phyloP scores from a whole-genome alignment of 805 yeast species.

The Candida maris region DNA sequence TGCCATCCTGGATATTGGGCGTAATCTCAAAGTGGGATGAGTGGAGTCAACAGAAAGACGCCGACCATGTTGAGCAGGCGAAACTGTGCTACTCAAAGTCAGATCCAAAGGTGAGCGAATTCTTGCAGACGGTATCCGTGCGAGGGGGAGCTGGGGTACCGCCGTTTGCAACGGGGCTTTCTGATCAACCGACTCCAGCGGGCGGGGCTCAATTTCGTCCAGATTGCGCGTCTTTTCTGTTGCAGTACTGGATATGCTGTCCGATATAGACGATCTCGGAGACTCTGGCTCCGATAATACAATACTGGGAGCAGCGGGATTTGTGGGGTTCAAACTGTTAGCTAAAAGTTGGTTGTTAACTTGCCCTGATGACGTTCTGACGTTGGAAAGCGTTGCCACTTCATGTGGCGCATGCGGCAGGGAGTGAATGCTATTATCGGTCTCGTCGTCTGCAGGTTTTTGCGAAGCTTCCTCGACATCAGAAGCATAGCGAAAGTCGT shows the following conservation, averaged over 20 bases:
- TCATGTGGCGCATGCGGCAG: too few species aligned
- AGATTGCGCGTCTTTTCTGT: neutral
- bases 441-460: neutral
- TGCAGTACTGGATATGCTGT: conserved; percentile 2
- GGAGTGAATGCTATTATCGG: neutral
- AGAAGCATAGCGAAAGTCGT: conserved; percentile 42
- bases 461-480: conserved; percentile 6
- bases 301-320: neutral
- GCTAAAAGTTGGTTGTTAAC: neutral
- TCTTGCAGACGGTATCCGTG: conserved; percentile 33
- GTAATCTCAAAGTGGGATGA: conserved; percentile 4
- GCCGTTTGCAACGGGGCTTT: conserved; percentile 1
- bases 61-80: neutral
- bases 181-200: conserved; percentile 7
- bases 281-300: conserved; percentile 5
- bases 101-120: conserved; percentile 5
- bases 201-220: conserved; percentile 12
- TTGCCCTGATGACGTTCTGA: neutral
- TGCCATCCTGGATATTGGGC: conserved; percentile 2
- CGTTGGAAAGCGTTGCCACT: too few species aligned
- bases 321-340: neutral
- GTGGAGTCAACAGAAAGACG: conserved; percentile 2
- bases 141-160: conserved; percentile 12
- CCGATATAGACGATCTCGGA: conserved; percentile 13
- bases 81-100: neutral